These are phyloP conservation scores for Cercospora citrullina DNA, from an alignment of 2,329 filamentous ascomycete species.

Conservation along the genomic window DNA sequence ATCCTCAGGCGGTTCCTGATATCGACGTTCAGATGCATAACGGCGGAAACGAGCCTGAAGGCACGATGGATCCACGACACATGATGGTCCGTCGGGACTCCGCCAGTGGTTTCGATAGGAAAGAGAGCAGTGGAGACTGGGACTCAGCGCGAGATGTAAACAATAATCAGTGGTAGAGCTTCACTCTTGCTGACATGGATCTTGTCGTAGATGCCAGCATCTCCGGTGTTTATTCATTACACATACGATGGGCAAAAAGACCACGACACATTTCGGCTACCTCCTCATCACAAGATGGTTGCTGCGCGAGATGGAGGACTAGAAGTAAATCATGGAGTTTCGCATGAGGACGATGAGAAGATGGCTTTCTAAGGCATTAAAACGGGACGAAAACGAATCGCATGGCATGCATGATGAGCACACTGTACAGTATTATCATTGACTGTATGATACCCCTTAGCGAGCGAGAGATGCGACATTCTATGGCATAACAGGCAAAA, in stretches of 20 bases:
- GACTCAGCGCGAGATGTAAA: not conserved
- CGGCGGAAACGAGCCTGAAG: not conserved
- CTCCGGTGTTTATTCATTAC: not conserved
- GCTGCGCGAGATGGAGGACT: not conserved
- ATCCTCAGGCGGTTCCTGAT: not conserved
- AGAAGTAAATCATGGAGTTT: not conserved
- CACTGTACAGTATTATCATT: conserved; percentile 1
- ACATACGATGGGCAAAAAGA: not conserved
- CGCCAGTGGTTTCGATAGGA: not conserved
- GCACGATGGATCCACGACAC: not conserved
- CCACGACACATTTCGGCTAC: not conserved
- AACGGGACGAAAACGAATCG: not conserved
- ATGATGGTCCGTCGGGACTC: not conserved
- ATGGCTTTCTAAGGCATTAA: not conserved
- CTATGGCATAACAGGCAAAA: not conserved
- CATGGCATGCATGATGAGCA: not conserved
- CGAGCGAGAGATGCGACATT: not conserved
- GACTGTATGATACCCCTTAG: conserved; percentile 1
- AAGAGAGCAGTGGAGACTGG: conserved; percentile 2
- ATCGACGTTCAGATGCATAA: conserved; percentile 6
- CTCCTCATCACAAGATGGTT: not conserved
- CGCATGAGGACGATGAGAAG: not conserved
- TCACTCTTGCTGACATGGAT: not conserved
- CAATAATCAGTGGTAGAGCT: not conserved
- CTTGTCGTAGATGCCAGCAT: not conserved